Percentiles rank a stretch among this genome's conserved stretches.
These are phyloP conservation scores for Yamagishiella unicocca DNA, from an alignment of 139 green algal species.

Conservation along the genomic window DNA sequence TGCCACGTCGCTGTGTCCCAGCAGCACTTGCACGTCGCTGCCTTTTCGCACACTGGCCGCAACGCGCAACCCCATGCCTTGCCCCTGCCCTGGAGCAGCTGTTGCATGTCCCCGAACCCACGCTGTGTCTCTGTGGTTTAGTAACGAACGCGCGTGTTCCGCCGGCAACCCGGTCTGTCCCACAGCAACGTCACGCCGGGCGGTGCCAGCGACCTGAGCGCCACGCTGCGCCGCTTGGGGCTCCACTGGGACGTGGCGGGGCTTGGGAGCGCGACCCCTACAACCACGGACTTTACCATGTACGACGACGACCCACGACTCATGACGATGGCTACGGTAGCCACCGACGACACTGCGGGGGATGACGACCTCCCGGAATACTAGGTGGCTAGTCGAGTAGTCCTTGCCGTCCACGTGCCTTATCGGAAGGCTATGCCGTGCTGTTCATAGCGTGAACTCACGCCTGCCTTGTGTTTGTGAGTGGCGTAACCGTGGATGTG, in stretches of 20 bases:
- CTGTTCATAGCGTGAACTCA: too few species aligned
- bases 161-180: too few species aligned
- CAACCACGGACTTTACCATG: constrained; percentile 2
- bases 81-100: not conserved
- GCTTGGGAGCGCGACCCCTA: not conserved
- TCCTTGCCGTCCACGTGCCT: too few species aligned
- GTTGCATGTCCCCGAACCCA: not conserved
- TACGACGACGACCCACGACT: not conserved
- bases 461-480: too few species aligned
- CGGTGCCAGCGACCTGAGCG: not conserved
- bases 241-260: not conserved
- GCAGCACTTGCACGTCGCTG: not conserved
- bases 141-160: not conserved
- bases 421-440: too few species aligned
- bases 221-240: not conserved
- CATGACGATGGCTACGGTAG: not conserved
- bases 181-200: not conserved
- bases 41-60: not conserved
- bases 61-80: not conserved
- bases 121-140: too few species aligned
- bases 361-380: not conserved
- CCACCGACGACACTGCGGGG: not conserved
- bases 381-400: not conserved
- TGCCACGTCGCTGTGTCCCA: not conserved
- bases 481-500: too few species aligned